A percentile compares a stretch with the other conserved stretches of the same genome.
phyloP scores from a whole-genome alignment of 108 stramenopile genomes.

The Bacterosira constricta region DNA sequence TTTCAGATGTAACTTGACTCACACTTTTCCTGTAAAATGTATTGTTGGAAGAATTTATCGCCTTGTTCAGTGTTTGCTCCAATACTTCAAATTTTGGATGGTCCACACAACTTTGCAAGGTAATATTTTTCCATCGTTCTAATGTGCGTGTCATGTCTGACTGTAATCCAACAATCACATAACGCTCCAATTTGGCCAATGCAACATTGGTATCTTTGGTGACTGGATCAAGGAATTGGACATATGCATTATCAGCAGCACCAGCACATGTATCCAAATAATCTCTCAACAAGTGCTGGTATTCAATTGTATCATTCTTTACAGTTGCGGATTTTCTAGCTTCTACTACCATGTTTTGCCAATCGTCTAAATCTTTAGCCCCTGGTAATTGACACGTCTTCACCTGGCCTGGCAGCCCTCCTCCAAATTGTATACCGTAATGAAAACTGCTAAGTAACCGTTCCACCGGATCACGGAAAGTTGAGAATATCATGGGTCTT shows the following conservation, averaged over 20 bases:
- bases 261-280: slow-evolving; percentile 5
- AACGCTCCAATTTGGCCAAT: slow-evolving; percentile 16
- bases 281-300: slow-evolving; percentile 16
- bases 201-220: slow-evolving; percentile 32
- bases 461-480: slow-evolving; percentile 30
- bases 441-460: slow-evolving; percentile 24
- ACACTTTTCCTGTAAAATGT: not conserved
- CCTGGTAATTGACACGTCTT: slow-evolving; percentile 20
- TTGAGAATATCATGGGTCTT: slow-evolving; percentile 24
- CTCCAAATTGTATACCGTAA: slow-evolving; percentile 32
- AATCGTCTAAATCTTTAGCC: not conserved
- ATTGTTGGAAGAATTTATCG: not conserved
- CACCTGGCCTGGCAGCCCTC: slow-evolving; percentile 13
- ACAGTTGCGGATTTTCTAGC: slow-evolving; percentile 7
- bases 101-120: not conserved
- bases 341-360: slow-evolving; percentile 9
- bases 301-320: slow-evolving; percentile 13
- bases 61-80: not conserved
- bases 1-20: not conserved
- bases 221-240: slow-evolving; percentile 36
- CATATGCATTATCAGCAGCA: slow-evolving; percentile 35
- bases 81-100: slow-evolving; percentile 4
- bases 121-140: slow-evolving; percentile 15
- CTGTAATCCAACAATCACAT: slow-evolving; percentile 39
- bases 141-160: slow-evolving; percentile 14